Base-by-base conservation (phyloP, 495 filamentous ascomycete species). In the Viridothelium virens region DNA sequence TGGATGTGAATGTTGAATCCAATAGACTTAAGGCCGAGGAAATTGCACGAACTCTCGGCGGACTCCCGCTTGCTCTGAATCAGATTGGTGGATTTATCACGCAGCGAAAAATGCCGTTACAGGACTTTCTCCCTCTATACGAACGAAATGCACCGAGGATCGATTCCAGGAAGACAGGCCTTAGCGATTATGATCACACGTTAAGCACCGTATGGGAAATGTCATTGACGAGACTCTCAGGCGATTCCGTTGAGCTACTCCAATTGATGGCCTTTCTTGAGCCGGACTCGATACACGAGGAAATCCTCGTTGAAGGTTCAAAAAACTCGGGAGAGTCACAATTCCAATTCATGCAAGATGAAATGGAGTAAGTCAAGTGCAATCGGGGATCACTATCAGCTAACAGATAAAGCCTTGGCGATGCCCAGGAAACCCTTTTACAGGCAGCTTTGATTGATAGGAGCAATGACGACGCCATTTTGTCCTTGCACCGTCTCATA, bases 81-180 rank as follows among this genome's bases (percentile, higher is more conserved):
- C 71, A 74, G 64, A 71, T 74, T 41, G 71, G 69, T 36, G 69
- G 70, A 12, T 74, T 74, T 39, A 71, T 72, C 14, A 41, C 65
- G 16, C 66, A 72, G 50, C 53, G 69, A 50, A 69, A 56, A 37
- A 46, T 70, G 14, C 36, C 69, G 3, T 64, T 72, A 34, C 61
- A 66, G 62, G 66, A 70, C 48, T 74, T 72, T 62, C 68, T 75
- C 38, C 59, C 72, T 34, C 62, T 74, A 11, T 75, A 74, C 66
- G 68, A 73, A 39, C 62, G 70, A 56, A 72, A 72, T 47, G 66
- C 73, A 39, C 36, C 69, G 6, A 72, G 67, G 46, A 73, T 75
- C 34, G 67, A 75, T 68, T 56, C 70, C 3, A 65, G 64, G 33
- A 66, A 72, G 61, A 69, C 70, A 14, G 62, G 53, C 38, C 66